Conservation (phyloP, 768 basidiomycete species). For the Termitomyces sp. region DNA sequence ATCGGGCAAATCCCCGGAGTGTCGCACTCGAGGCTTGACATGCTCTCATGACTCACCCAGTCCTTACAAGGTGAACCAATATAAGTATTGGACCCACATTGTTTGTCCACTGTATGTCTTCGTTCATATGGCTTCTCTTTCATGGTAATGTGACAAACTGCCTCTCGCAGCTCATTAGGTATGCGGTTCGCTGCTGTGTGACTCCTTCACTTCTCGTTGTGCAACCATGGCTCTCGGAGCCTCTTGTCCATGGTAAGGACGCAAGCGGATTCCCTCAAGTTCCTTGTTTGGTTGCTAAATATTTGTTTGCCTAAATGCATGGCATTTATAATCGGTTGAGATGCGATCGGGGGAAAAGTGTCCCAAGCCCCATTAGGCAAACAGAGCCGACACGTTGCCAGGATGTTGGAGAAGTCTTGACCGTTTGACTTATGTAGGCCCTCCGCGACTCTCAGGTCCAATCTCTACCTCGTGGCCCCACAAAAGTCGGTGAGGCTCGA, state of each 20-base stretch:
- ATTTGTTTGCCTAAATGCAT: neutral
- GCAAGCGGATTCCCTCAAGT: no score
- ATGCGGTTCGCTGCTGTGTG: neutral
- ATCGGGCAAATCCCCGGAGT: neutral
- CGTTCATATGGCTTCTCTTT: neutral
- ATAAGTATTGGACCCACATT: neutral
- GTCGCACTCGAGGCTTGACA: neutral
- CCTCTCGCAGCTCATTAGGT: neutral
- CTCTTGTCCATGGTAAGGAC: no score
- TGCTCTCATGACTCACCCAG: neutral
- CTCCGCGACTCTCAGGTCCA: neutral
- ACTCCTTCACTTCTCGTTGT: neutral
- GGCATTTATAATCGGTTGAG: neutral
- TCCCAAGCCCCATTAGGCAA: constrained; percentile 12
- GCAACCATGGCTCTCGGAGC: neutral
- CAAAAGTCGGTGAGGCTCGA: neutral
- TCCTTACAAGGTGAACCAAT: neutral
- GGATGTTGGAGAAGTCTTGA: constrained; percentile 2
- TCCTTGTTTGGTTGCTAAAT: no score
- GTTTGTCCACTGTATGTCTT: neutral
- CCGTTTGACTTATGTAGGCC: neutral
- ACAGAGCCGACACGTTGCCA: constrained; percentile 12
- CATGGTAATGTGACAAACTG: neutral
- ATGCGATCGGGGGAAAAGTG: neutral
- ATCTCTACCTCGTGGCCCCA: constrained; percentile 14